Evolutionary conservation across 2,329 filamentous ascomycete genomes (phyloP).

Genomic region (Pseudocercospora fijiensis): DNA sequence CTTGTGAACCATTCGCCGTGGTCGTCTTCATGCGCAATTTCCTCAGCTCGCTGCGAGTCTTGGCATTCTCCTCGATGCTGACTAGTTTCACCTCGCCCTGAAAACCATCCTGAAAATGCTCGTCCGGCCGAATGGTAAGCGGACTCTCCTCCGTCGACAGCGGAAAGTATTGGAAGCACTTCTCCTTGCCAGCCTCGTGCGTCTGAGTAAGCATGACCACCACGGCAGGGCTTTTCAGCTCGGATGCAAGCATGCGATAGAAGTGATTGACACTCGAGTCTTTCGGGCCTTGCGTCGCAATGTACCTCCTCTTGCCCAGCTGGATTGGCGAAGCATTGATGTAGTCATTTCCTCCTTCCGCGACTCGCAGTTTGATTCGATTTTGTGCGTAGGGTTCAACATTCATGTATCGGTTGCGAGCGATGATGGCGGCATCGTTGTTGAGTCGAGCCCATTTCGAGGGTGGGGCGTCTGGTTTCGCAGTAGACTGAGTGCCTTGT

Average conservation of each 20-base stretch:
- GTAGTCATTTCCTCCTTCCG: conserved; percentile 59
- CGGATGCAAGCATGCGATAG: conserved; percentile 86
- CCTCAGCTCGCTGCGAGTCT: conserved; percentile 66
- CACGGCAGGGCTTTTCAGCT: conserved; percentile 62
- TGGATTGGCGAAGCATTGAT: conserved; percentile 53
- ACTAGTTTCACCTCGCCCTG: conserved; percentile 66
- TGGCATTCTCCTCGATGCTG: conserved; percentile 55
- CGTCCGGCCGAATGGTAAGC: conserved; percentile 29
- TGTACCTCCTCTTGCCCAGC: conserved; percentile 61
- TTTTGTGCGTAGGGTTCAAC: conserved; percentile 89
- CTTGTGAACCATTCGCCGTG: conserved; percentile 34
- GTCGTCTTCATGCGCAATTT: conserved; percentile 59
- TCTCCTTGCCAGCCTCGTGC: conserved; percentile 72
- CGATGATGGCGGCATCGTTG: conserved; percentile 56
- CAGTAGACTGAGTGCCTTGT: conserved; percentile 43
- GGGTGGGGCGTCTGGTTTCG: conserved; percentile 42
- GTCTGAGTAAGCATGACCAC: conserved; percentile 95
- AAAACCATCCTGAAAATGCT: conserved; percentile 49
- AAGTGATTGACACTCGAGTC: conserved; percentile 72
- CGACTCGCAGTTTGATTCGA: conserved; percentile 75
- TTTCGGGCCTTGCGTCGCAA: conserved; percentile 88
- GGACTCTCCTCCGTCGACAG: conserved; percentile 35
- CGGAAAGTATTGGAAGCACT: conserved; percentile 82
- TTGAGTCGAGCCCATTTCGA: conserved; percentile 61
- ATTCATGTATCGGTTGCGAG: conserved; percentile 82